Evolutionary conservation across 768 basidiomycete genomes (phyloP).

Genomic region (Trametes cingulata): DNA sequence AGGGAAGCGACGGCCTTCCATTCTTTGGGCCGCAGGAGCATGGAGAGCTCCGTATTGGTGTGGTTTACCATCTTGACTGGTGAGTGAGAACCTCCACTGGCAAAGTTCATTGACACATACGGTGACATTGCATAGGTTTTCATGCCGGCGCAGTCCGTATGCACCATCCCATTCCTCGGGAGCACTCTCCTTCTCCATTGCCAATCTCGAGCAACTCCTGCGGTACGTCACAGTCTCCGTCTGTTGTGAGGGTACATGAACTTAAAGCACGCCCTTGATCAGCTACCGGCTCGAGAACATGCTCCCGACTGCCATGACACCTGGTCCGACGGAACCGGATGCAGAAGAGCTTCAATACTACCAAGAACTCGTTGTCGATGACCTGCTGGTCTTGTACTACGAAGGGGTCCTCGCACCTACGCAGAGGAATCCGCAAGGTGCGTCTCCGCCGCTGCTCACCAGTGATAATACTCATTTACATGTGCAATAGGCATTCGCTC

Average conservation of each 20-base stretch:
- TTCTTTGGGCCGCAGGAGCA: background rate
- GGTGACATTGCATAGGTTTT: background rate
- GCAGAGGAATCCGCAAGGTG: background rate
- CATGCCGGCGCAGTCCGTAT: background rate
- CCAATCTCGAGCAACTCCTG: background rate
- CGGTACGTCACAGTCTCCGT: background rate
- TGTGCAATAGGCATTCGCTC: background rate
- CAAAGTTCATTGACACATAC: background rate
- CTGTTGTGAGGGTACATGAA: background rate
- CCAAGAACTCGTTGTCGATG: background rate
- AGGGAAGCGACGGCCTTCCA: background rate
- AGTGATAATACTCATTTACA: background rate
- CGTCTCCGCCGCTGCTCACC: too few relatives aligned
- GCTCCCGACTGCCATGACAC: background rate
- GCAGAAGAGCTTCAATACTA: slow-evolving; percentile 2
- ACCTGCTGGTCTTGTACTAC: slow-evolving; percentile 1
- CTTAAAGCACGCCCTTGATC: background rate
- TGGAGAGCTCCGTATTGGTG: background rate
- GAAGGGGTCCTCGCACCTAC: background rate
- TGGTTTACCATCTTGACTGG: slow-evolving; percentile 1
- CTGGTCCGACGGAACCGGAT: background rate
- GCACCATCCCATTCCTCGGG: background rate
- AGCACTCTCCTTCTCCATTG: background rate
- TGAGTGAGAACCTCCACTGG: background rate
- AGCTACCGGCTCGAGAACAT: background rate